phyloP scores from a whole-genome alignment of 306 rosid species.

The Inga leiocalycina region DNA sequence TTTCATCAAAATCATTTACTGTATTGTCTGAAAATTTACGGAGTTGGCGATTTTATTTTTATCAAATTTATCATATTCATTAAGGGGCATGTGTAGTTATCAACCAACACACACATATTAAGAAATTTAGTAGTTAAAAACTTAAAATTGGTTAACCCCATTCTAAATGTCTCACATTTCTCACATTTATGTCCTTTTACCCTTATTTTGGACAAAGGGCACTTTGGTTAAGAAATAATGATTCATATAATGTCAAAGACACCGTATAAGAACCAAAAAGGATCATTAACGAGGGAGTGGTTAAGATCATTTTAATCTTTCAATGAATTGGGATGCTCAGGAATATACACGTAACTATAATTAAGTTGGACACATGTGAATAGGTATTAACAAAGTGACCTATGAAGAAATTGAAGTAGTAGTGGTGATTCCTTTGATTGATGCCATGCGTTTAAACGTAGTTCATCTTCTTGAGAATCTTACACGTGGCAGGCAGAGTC shows the following conservation, averaged over 20 bases:
- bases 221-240: too few species aligned
- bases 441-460: constrained; percentile 4
- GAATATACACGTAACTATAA: neutral
- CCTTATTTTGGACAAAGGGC: neutral
- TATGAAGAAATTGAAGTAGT: neutral
- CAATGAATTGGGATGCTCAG: neutral
- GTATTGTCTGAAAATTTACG: too few species aligned
- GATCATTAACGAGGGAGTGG: neutral
- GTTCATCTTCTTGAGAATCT: constrained; percentile 3
- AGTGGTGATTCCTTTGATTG: neutral
- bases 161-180: neutral
- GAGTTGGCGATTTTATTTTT: too few species aligned
- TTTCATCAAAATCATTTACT: too few species aligned
- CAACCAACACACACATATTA: too few species aligned
- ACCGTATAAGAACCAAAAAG: neutral
- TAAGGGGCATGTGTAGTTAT: too few species aligned
- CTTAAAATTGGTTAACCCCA: neutral
- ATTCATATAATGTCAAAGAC: too few species aligned
- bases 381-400: neutral
- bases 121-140: neutral
- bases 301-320: neutral
- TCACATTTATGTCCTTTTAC: neutral
- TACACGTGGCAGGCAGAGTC: constrained; percentile 40
- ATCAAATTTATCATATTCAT: too few species aligned
- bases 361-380: neutral